Base-by-base conservation (phyloP, 169 alveolate species). In the Blepharisma undulans region DNA sequence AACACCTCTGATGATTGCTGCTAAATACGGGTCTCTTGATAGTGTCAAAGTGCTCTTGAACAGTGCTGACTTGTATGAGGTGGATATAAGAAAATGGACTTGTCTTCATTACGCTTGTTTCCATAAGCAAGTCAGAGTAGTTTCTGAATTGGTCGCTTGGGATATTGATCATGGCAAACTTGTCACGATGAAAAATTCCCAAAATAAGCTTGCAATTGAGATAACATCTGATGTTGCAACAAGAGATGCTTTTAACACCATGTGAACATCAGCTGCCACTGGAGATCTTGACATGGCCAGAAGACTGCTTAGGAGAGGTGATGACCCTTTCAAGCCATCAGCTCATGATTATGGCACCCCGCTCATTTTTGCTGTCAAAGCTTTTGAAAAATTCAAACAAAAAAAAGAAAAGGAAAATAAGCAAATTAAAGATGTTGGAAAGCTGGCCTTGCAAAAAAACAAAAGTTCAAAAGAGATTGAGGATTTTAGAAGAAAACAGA, bases 61-160 rank as follows among this genome's bases (percentile, higher is more conserved):
- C 16, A 95, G 93, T 14, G 96, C 95, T 36, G 90, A 94, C 72
- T 86, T 94, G 72, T 89, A 92, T 92, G 93, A 94, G 5, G 29
- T 66, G 21, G 98, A 96, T 84, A 71, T 85, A 60, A 92, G 98
- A 88, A 72, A 90, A 71, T 96, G 98, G 97, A 95, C 93, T 76
- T 84, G 95, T 16, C 89, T 96, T 14, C 98, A 96, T 92, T 96
- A 93, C 92, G 96, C 97, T 72, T 80, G 96, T 36, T 96, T 95
- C 87, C 94, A 96, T 85, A 96, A 97, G 4, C 90, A 91, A 34
- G 32, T 76, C 29, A 72, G 71, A 60, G 95, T 93, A 18, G 93
- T 92, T 32, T 90, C 86, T 59, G 84, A 60, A 2, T 74, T 82
- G 84, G 76, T 82, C 27, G 71, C 96, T 96, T 93, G 94, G 89